A percentile compares a stretch with the other conserved stretches of the same genome.
phyloP scores from a whole-genome alignment of 805 yeast species.

The Lipomyces chichibuensis region DNA sequence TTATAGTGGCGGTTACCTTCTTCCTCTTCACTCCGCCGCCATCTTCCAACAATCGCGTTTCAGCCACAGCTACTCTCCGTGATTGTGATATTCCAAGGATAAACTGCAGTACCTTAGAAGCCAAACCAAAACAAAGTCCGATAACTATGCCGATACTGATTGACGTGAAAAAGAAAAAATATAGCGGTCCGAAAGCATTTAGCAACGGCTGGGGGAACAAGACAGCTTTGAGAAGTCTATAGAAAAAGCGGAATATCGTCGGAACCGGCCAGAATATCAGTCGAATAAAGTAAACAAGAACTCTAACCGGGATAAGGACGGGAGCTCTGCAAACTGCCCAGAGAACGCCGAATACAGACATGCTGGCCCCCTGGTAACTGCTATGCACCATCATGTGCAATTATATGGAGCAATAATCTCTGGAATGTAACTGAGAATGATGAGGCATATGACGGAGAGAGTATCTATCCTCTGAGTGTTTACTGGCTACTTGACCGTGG shows the following conservation, averaged over 20 bases:
- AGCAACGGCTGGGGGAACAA: conserved; percentile 17
- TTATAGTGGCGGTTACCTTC: background rate
- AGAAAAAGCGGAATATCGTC: conserved; percentile 2
- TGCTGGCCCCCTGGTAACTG: background rate
- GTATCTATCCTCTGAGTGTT: background rate
- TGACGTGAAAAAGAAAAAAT: conserved; percentile 32
- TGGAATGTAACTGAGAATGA: background rate
- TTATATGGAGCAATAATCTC: background rate
- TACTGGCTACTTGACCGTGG: background rate
- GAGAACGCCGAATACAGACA: background rate
- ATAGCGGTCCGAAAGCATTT: conserved; percentile 25
- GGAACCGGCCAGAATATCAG: conserved; percentile 32
- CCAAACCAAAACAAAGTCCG: conserved; percentile 25
- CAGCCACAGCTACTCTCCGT: background rate
- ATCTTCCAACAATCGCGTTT: background rate
- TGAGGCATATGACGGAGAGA: background rate
- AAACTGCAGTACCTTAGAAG: conserved; percentile 24
- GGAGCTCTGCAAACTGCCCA: conserved; percentile 17
- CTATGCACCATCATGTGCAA: background rate
- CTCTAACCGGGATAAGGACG: conserved; percentile 9
- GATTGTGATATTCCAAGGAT: conserved; percentile 16
- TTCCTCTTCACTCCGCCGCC: background rate
- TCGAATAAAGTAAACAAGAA: conserved; percentile 1
- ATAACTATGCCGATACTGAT: conserved; percentile 21
- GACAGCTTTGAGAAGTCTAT: background rate